Conservation (phyloP, 371 early-diverging fungal genomes). For the Vairimorpha necatrix region DNA sequence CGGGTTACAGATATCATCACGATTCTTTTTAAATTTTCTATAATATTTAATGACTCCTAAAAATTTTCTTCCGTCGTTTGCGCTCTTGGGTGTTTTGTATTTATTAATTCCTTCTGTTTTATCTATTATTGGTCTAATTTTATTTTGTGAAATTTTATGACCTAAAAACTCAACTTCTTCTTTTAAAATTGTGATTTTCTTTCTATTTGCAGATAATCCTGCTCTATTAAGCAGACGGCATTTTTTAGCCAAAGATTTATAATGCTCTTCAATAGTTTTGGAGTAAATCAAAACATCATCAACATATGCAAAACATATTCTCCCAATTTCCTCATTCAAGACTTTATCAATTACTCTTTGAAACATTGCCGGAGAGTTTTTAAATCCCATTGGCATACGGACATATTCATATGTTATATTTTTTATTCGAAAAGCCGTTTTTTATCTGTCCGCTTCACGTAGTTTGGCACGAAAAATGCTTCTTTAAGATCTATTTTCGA, state of each 20-base stretch:
- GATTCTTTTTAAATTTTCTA: background rate
- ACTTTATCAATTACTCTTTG: conserved; percentile 32
- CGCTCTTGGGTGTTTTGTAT: background rate
- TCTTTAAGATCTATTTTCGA: conserved; percentile 22
- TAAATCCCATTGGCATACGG: conserved; percentile 45
- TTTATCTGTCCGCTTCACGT: conserved; percentile 18
- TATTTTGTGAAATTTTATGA: background rate
- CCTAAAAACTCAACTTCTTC: background rate
- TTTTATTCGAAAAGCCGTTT: conserved; percentile 46
- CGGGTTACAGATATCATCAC: background rate
- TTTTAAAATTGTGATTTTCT: background rate
- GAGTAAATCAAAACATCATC: conserved; percentile 1
- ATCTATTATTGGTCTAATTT: background rate
- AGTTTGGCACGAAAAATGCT: conserved; percentile 40
- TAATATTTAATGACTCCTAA: conserved; percentile 5
- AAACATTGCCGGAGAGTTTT: conserved; percentile 44
- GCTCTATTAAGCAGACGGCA: background rate
- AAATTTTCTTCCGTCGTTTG: background rate
- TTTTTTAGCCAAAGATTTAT: background rate
- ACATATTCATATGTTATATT: conserved; percentile 39
- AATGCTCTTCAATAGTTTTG: background rate
- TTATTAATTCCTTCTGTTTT: background rate
- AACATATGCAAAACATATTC: background rate
- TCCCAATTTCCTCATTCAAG: background rate
- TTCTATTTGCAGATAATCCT: background rate